phyloP scores from a whole-genome alignment of 176 grass and related monocot species.

The Metroxylon sagu region DNA sequence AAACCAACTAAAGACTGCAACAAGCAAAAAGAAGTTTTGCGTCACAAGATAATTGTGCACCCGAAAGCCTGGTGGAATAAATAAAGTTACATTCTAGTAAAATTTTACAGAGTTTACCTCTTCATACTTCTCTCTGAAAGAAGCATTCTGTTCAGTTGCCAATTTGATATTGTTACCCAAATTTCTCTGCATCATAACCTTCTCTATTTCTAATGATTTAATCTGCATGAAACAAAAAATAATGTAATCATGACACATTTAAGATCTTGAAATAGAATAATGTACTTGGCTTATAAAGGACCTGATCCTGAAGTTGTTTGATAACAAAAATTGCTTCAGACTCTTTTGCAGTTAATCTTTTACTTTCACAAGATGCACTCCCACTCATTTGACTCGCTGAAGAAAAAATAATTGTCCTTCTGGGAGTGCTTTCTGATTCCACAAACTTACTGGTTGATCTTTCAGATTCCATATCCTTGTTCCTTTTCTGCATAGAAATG shows the following conservation, averaged over 20 bases:
- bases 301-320: slow-evolving; percentile 91
- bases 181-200: slow-evolving; percentile 63
- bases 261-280: no score
- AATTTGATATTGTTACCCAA: slow-evolving; percentile 67
- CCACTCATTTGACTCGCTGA: slow-evolving; percentile 19
- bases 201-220: slow-evolving; percentile 75
- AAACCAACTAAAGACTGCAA: no score
- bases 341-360: slow-evolving; percentile 62
- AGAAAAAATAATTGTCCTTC: background rate
- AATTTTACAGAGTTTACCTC: slow-evolving; percentile 40
- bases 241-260: background rate
- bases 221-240: slow-evolving; percentile 42
- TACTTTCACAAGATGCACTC: slow-evolving; percentile 4
- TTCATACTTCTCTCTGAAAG: slow-evolving; percentile 63
- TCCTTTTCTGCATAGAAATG: slow-evolving; percentile 25
- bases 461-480: slow-evolving; percentile 23
- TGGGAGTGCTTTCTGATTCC: slow-evolving; percentile 20
- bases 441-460: slow-evolving; percentile 15
- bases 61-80: no score
- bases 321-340: slow-evolving; percentile 86
- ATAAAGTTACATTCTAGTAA: background rate
- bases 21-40: no score
- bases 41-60: no score
- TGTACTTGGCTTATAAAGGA: slow-evolving; percentile 8
- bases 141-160: slow-evolving; percentile 60